These are phyloP conservation scores for Eucalyptus sp. DNA, from an alignment of 345 rosid genomes.

Conservation along the genomic window DNA sequence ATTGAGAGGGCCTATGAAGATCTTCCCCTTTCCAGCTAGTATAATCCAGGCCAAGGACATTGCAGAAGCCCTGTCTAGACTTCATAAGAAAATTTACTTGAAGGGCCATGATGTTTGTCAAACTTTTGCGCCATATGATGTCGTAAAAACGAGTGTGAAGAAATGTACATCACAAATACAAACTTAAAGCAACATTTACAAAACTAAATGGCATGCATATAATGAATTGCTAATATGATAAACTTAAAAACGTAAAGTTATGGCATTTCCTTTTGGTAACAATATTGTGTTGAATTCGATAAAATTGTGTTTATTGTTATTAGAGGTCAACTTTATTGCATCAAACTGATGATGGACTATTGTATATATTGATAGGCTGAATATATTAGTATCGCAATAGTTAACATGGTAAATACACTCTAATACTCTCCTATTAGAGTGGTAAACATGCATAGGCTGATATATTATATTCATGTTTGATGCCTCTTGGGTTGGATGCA, in stretches of 20 bases:
- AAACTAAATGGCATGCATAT: not conserved
- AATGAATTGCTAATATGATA: not conserved
- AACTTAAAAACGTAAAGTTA: not conserved
- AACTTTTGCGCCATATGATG: too few relatives aligned
- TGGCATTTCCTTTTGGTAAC: not conserved
- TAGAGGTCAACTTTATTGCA: not conserved
- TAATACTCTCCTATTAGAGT: not conserved
- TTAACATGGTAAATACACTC: not conserved
- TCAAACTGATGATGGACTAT: not conserved
- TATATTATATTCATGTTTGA: too few relatives aligned
- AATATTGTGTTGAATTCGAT: not conserved
- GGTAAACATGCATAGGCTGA: not conserved
- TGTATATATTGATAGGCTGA: too few relatives aligned
- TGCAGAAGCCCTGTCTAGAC: not conserved
- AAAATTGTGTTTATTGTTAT: not conserved
- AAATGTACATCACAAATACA: too few relatives aligned
- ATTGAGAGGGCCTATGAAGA: not conserved
- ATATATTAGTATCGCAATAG: accelerated
- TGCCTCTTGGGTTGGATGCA: not conserved
- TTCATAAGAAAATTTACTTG: too few relatives aligned
- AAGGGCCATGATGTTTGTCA: too few relatives aligned
- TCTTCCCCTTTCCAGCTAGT: not conserved
- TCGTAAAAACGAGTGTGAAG: too few relatives aligned
- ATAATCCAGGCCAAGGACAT: not conserved
- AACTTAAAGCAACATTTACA: not conserved